Conservation (phyloP, 352 stramenopile genomes). For the Phytophthora citrophthora region DNA sequence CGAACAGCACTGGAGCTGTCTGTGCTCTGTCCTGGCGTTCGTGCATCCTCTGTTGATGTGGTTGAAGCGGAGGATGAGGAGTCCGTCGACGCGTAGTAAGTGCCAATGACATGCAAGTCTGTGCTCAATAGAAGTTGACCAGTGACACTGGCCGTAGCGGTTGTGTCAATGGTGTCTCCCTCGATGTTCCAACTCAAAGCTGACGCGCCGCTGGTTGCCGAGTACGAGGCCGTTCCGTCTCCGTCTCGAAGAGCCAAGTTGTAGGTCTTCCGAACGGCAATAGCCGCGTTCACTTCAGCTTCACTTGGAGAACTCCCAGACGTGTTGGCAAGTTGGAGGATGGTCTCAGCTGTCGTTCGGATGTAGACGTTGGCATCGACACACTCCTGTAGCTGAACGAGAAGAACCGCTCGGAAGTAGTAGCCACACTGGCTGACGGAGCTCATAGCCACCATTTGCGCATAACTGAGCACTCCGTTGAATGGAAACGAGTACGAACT, state of each 20-base stretch:
- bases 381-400: constrained; percentile 39
- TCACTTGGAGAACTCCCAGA: constrained; percentile 25
- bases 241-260: constrained; percentile 36
- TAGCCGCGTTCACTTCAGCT: constrained; percentile 29
- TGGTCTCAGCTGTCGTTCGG: constrained; percentile 35
- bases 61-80: constrained; percentile 18
- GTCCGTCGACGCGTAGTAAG: constrained; percentile 33
- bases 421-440: constrained; percentile 18
- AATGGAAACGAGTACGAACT: constrained; percentile 40
- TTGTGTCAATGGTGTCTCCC: constrained; percentile 35
- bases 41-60: constrained; percentile 18
- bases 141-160: constrained; percentile 17
- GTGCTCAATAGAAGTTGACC: constrained; percentile 35
- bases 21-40: constrained; percentile 10
- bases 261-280: constrained; percentile 30
- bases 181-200: constrained; percentile 33
- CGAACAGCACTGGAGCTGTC: constrained; percentile 5
- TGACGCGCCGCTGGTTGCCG: constrained; percentile 11
- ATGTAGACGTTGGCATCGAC: constrained; percentile 41
- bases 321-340: constrained; percentile 31
- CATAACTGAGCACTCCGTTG: constrained; percentile 37
- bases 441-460: constrained; percentile 42
- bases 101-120: constrained; percentile 40
- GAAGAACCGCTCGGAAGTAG: constrained; percentile 40
- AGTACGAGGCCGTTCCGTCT: constrained; percentile 20